phyloP scores from a whole-genome alignment of 2,329 filamentous ascomycete species.

The Coleophoma crateriformis region DNA sequence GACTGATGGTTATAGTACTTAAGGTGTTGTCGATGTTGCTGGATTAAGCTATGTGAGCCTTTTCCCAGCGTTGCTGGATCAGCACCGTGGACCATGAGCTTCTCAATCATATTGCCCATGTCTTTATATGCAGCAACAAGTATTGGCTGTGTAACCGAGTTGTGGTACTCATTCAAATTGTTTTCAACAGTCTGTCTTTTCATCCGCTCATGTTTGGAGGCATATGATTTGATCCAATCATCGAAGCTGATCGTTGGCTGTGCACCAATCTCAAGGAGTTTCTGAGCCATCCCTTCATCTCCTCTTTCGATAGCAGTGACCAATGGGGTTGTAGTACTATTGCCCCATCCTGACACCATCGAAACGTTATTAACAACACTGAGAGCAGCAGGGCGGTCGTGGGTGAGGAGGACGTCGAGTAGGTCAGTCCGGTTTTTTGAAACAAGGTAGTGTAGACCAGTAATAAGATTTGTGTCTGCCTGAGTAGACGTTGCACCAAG shows the following conservation, averaged over 20 bases:
- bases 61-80: conserved; percentile 57
- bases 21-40: neutral
- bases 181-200: conserved; percentile 35
- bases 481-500: conserved; percentile 71
- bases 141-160: conserved; percentile 56
- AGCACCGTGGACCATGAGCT: conserved; percentile 58
- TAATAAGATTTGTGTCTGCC: conserved; percentile 59
- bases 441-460: conserved; percentile 61
- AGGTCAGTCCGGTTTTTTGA: conserved; percentile 41
- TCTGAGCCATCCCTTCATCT: conserved; percentile 47
- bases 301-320: conserved; percentile 50
- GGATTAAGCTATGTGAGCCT: conserved; percentile 29
- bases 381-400: conserved; percentile 55
- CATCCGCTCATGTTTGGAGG: conserved; percentile 33
- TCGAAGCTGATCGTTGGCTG: conserved; percentile 55
- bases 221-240: conserved; percentile 53
- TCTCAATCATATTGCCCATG: conserved; percentile 36
- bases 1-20: conserved; percentile 8
- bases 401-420: conserved; percentile 43
- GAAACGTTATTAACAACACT: conserved; percentile 63
- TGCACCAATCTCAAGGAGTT: conserved; percentile 60
- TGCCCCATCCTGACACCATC: conserved; percentile 31
- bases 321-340: conserved; percentile 42
- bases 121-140: conserved; percentile 51
- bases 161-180: conserved; percentile 43